Evolutionary conservation across 225 moss, liverwort and hornwort species (phyloP), one percentile per base, ranked within the genome.

Genomic region (Physcomitrium patens): DNA sequence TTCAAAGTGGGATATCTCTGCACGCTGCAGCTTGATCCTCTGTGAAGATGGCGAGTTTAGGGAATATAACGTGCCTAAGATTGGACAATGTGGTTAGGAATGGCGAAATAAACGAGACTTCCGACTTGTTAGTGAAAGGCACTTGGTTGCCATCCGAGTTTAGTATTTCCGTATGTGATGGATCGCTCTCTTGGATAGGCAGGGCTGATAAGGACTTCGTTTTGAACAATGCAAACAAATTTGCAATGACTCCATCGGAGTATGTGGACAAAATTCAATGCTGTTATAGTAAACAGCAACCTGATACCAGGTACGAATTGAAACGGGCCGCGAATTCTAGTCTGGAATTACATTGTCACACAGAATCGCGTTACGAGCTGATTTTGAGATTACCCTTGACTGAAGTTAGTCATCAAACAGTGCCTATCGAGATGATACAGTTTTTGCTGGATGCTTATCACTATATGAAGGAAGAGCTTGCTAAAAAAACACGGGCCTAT

Each of bases 61-160:
- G 74, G 1, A 87, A 85, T 73, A 62, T 69, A 41, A 85, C 88
- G 12, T 88, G 75, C 54, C 73, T 85, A 48, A 80, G 78, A 67
- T 85, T 88, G 61, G 80, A 80, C 44, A 76, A 80, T 70, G 88
- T 88, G 70, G 43, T 13, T 15, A 77, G 69, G 56, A 60, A 55
- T 55, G 83, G 85, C 60, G 37, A 41, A 15, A 76, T 61, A 43
- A 13, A 11, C 63, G 80, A 73, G 45, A 50, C 66, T 51, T 67
- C 70, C 10, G 42, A 61, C 45, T 47, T 88, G 7, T 80, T 66
- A 20, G 67, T 88, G 14, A 88, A 78, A 60, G 88, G 88, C 60
- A 83, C 63, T 10, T 88, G 88, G 88, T 64, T 85, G 31, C 85
- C 88, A 12, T 72, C 49, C 14, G 77, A 88, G 50, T 88, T 88